Percentiles rank a stretch among this genome's conserved stretches.
Evolutionary conservation across 2,329 filamentous ascomycete genomes (phyloP).

Genomic region (Alternaria conjuncta): DNA sequence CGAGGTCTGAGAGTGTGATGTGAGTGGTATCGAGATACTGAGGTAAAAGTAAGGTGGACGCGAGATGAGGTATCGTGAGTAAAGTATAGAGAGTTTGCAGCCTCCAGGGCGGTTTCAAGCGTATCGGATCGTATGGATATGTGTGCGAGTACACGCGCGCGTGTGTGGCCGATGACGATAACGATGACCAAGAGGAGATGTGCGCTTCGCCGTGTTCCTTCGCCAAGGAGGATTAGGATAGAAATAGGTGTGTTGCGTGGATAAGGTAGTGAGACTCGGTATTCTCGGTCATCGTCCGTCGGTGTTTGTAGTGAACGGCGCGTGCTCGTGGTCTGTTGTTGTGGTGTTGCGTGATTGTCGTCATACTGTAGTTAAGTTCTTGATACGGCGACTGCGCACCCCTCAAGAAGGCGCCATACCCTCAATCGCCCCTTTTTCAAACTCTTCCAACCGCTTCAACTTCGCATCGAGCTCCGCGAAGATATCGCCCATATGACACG

Average conservation of each 20-base stretch:
- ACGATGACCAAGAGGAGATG: background rate
- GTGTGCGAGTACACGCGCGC: background rate
- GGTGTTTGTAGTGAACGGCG: background rate
- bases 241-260: background rate
- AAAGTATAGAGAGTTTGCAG: background rate
- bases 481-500: conserved; percentile 78
- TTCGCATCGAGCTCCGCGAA: conserved; percentile 67
- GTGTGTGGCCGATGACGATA: background rate
- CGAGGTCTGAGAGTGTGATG: background rate
- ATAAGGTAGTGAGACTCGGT: background rate
- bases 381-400: background rate
- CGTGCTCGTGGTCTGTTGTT: background rate
- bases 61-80: background rate
- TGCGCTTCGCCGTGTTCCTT: background rate
- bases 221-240: background rate
- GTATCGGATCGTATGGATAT: background rate
- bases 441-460: conserved; percentile 65
- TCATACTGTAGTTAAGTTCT: background rate
- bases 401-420: conserved; percentile 36
- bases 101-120: background rate
- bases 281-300: background rate
- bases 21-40: background rate
- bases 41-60: background rate
- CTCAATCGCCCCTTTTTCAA: conserved; percentile 35
- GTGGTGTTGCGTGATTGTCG: background rate